Evolutionary conservation across 352 stramenopile species (phyloP).

Genomic region (Globisporangium rhizosaccharum): DNA sequence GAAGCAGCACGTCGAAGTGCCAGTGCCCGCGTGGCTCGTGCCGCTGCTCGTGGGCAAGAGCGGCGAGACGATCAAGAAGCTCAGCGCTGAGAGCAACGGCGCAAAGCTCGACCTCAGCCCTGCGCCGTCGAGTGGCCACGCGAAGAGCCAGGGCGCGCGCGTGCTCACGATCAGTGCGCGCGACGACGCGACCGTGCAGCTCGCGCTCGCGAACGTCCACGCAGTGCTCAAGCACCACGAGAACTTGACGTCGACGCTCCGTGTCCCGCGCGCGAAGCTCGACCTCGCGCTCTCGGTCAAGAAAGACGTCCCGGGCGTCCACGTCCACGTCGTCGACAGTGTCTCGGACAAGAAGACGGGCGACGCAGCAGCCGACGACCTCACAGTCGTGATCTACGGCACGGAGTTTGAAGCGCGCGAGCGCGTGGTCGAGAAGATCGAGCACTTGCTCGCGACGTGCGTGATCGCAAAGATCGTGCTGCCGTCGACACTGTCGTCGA

Average conservation of each 20-base stretch:
- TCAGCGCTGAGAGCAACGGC: constrained; percentile 47
- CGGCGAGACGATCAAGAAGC: constrained; percentile 75
- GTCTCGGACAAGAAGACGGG: constrained; percentile 23
- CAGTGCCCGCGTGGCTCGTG: constrained; percentile 55
- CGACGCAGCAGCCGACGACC: not conserved
- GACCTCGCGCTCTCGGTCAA: constrained; percentile 50
- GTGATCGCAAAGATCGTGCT: constrained; percentile 46
- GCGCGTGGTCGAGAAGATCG: constrained; percentile 53
- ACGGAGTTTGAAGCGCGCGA: constrained; percentile 50
- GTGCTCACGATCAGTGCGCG: constrained; percentile 61
- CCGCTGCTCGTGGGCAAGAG: constrained; percentile 68
- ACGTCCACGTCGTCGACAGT: constrained; percentile 45
- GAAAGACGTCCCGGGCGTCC: constrained; percentile 37
- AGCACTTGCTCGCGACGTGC: constrained; percentile 47
- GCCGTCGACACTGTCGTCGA: constrained; percentile 28
- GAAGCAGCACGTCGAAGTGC: constrained; percentile 64
- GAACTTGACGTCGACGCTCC: constrained; percentile 37
- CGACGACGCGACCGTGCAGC: constrained; percentile 54
- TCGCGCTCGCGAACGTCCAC: constrained; percentile 51
- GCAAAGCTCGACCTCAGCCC: constrained; percentile 51
- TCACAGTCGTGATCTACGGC: constrained; percentile 55
- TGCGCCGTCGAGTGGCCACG: constrained; percentile 10
- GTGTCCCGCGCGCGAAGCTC: constrained; percentile 38
- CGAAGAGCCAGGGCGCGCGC: constrained; percentile 27
- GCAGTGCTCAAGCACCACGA: constrained; percentile 48